Evolutionary conservation across 208 protist genomes (phyloP).

Genomic region (Leishmania gerbilli): DNA sequence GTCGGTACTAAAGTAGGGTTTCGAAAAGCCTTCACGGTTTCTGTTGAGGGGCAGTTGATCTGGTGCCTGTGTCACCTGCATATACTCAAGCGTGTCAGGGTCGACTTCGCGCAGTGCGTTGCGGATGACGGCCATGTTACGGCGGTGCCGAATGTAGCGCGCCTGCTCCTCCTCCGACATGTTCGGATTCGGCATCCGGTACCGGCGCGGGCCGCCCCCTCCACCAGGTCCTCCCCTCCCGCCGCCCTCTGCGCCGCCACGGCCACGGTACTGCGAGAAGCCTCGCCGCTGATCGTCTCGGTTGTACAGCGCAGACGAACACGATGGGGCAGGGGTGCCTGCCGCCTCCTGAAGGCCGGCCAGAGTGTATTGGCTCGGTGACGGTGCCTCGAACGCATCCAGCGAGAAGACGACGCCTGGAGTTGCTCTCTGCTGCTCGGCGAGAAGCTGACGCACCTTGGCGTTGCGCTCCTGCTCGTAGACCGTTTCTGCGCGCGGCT

Average conservation of each 20-base stretch:
- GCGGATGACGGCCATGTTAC: constrained; percentile 54
- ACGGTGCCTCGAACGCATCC: constrained; percentile 6
- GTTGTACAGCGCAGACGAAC: constrained; percentile 1
- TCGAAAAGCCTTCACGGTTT: not conserved
- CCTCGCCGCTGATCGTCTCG: not conserved
- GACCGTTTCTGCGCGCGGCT: constrained; percentile 36
- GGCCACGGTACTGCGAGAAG: not conserved
- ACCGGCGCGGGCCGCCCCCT: constrained; percentile 6
- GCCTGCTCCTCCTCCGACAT: constrained; percentile 30
- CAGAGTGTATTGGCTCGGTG: not conserved
- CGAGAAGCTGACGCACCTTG: constrained; percentile 39
- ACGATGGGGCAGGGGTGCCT: not conserved
- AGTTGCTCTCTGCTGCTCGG: constrained; percentile 8
- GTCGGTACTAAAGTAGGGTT: not conserved
- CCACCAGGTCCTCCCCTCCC: not conserved
- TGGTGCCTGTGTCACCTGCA: constrained; percentile 47
- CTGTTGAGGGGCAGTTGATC: constrained; percentile 6
- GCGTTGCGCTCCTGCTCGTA: constrained; percentile 75
- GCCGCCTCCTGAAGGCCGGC: not conserved
- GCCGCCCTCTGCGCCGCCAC: not conserved
- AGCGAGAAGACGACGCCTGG: constrained; percentile 13
- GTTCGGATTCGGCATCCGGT: constrained; percentile 26
- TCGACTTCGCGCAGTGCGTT: constrained; percentile 84
- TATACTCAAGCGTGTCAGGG: constrained; percentile 53
- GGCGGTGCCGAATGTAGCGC: constrained; percentile 31